A percentile compares a stretch with the other conserved stretches of the same genome.
Conservation (phyloP, 495 filamentous ascomycete species). For the Pseudevernia furfuracea region DNA sequence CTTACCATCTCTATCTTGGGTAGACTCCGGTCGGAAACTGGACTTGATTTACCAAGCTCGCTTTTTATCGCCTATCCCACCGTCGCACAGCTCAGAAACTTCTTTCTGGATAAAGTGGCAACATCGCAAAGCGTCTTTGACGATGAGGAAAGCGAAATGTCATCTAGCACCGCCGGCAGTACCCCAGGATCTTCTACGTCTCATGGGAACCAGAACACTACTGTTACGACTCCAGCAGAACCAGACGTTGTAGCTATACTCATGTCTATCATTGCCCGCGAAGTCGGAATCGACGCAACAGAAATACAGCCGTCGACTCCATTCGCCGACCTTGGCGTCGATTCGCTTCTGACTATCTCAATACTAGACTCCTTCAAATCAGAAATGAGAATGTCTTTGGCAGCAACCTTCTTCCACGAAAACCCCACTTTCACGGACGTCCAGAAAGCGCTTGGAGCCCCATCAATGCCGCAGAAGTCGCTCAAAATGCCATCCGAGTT, state of each 20-base stretch:
- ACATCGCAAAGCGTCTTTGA: constrained; percentile 20
- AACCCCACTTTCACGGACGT: constrained; percentile 42
- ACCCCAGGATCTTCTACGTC: constrained; percentile 8
- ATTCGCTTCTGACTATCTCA: constrained; percentile 44
- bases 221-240: constrained; percentile 13
- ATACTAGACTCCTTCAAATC: constrained; percentile 36
- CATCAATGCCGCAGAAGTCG: constrained; percentile 29
- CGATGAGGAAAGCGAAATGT: constrained; percentile 10
- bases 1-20: constrained; percentile 39
- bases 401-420: constrained; percentile 30
- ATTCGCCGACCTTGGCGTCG: constrained; percentile 42
- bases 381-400: constrained; percentile 29
- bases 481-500: constrained; percentile 26
- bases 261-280: constrained; percentile 34
- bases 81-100: constrained; percentile 38
- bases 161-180: not conserved
- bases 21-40: constrained; percentile 34
- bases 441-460: constrained; percentile 40
- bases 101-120: constrained; percentile 34
- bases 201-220: constrained; percentile 8
- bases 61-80: constrained; percentile 42
- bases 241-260: constrained; percentile 11
- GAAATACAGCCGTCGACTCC: constrained; percentile 33
- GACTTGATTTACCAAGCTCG: constrained; percentile 30
- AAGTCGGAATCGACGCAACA: constrained; percentile 38